Evolutionary conservation across 345 rosid species (phyloP).

Genomic region (Salix suchowensis): DNA sequence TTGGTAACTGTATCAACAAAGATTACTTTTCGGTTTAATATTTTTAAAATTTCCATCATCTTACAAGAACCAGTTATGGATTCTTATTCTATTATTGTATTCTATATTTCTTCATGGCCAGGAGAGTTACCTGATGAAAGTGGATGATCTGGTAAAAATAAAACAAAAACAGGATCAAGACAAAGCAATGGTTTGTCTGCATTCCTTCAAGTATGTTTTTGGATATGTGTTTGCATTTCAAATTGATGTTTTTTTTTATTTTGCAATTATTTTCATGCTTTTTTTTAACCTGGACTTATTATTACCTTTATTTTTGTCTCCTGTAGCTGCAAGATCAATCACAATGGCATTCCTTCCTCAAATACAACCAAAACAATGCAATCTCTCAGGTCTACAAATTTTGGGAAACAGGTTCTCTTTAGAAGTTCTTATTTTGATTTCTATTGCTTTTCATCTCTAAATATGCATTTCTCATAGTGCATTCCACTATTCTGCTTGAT

Average conservation of each 20-base stretch:
- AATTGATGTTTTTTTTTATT: neutral
- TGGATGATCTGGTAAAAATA: constrained; percentile 56
- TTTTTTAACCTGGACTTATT: constrained; percentile 1
- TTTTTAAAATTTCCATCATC: neutral
- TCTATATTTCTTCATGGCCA: constrained; percentile 17
- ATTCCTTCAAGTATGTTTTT: constrained; percentile 59
- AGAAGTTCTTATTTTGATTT: neutral
- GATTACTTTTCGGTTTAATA: neutral
- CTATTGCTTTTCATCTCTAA: neutral
- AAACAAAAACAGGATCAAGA: constrained; percentile 83
- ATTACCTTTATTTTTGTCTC: constrained; percentile 16
- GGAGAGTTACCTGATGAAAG: constrained; percentile 49
- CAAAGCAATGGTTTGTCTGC: constrained; percentile 54
- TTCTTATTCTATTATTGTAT: constrained; percentile 1
- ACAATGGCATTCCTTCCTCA: constrained; percentile 24
- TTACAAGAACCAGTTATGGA: neutral
- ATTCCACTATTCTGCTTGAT: neutral
- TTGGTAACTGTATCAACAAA: neutral
- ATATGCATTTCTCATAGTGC: neutral
- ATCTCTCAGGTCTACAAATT: constrained; percentile 47
- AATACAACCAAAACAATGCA: constrained; percentile 45
- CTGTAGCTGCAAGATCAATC: constrained; percentile 30
- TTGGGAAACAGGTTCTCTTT: constrained; percentile 41
- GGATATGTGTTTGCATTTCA: neutral
- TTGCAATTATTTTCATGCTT: neutral